Evolutionary conservation across 495 filamentous ascomycete genomes (phyloP).

Genomic region (Apiosordaria backusii): DNA sequence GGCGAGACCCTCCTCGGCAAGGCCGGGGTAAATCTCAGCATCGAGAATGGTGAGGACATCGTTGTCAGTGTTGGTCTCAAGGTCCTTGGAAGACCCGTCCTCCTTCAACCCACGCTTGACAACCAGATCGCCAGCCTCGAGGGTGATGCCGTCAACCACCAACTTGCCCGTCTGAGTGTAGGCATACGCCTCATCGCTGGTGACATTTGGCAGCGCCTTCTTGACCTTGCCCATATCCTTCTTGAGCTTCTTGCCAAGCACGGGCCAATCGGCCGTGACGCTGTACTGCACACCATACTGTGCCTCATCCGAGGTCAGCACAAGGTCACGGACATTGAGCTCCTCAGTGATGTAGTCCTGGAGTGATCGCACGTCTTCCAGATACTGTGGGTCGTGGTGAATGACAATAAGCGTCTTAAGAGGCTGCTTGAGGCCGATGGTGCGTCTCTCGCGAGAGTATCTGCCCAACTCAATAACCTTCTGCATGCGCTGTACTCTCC

Average conservation of each 20-base stretch:
- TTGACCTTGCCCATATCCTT: conserved; percentile 88
- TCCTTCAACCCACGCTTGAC: conserved; percentile 76
- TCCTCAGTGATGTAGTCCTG: conserved; percentile 85
- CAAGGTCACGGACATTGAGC: conserved; percentile 81
- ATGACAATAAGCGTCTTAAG: conserved; percentile 88
- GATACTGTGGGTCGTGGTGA: conserved; percentile 76
- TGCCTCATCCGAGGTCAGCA: conserved; percentile 80
- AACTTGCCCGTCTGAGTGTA: conserved; percentile 70
- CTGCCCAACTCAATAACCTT: conserved; percentile 87
- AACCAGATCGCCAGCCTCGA: conserved; percentile 76
- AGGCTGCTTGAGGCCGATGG: conserved; percentile 83
- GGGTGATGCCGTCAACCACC: conserved; percentile 75
- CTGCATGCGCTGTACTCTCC: conserved; percentile 87
- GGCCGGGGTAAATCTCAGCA: conserved; percentile 39
- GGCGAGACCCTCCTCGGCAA: conserved; percentile 42
- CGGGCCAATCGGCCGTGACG: conserved; percentile 85
- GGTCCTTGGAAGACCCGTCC: conserved; percentile 59
- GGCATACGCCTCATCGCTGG: conserved; percentile 69
- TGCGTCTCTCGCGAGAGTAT: conserved; percentile 77
- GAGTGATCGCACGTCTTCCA: conserved; percentile 81
- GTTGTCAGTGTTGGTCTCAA: conserved; percentile 79
- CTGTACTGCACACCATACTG: conserved; percentile 90
- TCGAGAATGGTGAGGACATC: conserved; percentile 46
- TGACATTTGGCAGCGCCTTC: conserved; percentile 78
- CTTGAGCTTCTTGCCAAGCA: conserved; percentile 92